A percentile compares a stretch with the other conserved stretches of the same genome.
These are phyloP conservation scores for Aquanectria penicillioides DNA, from an alignment of 2,329 filamentous ascomycete species.

Conservation along the genomic window DNA sequence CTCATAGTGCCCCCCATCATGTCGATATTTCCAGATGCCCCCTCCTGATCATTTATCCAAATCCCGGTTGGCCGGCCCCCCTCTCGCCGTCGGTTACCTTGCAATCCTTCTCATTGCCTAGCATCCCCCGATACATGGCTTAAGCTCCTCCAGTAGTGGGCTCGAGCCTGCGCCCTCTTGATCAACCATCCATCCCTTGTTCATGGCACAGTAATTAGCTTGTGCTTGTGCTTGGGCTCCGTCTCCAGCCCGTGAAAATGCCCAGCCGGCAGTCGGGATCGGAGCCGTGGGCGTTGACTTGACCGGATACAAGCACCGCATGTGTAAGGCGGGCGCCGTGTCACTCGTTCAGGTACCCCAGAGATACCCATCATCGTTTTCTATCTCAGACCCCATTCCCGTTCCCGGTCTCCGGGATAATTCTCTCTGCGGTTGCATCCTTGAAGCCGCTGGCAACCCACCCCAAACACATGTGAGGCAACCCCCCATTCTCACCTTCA, in stretches of 20 bases:
- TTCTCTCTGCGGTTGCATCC: constrained; percentile 7
- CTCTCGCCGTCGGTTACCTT: constrained; percentile 1
- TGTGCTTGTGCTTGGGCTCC: neutral
- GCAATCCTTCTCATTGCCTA: constrained; percentile 11
- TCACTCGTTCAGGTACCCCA: no score
- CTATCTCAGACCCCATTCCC: no score
- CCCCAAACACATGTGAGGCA: constrained; percentile 11
- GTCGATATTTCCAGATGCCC: constrained; percentile 1
- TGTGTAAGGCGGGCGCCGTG: no score
- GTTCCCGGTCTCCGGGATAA: neutral
- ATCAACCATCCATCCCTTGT: neutral
- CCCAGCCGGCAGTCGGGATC: constrained; percentile 5
- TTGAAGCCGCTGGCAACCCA: constrained; percentile 3
- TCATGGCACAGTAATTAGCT: no score
- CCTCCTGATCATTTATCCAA: neutral
- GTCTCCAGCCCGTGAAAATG: constrained; percentile 6
- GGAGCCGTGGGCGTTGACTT: neutral
- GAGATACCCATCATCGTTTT: no score
- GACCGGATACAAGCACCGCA: neutral
- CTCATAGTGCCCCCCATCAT: no score
- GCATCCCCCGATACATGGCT: neutral
- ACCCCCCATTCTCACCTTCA: neutral
- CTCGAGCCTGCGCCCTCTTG: constrained; percentile 13
- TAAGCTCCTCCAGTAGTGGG: neutral
- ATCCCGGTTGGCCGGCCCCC: neutral